phyloP scores from a whole-genome alignment of 192 early-diverging fungal genomes.

The Podochytrium sp. region DNA sequence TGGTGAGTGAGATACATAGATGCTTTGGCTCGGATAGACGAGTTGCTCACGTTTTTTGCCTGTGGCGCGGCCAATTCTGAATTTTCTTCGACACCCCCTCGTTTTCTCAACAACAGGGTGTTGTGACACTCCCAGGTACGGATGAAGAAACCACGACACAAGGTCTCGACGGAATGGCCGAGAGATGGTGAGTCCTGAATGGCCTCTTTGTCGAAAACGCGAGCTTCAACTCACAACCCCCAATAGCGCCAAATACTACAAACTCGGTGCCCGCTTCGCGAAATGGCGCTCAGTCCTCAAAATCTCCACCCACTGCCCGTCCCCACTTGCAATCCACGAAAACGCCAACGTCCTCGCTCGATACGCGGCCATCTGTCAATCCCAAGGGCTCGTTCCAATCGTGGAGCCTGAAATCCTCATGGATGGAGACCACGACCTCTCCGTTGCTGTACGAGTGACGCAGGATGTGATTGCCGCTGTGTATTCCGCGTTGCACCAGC shows the following conservation, averaged over 20 bases:
- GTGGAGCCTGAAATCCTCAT: constrained; percentile 55
- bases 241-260: constrained; percentile 43
- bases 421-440: constrained; percentile 53
- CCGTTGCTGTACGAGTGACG: constrained; percentile 40
- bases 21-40: too few species aligned
- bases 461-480: constrained; percentile 44
- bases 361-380: constrained; percentile 48
- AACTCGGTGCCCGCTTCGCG: constrained; percentile 48
- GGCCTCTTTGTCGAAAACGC: not conserved
- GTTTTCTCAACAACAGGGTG: constrained; percentile 19
- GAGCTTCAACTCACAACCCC: not conserved
- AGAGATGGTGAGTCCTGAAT: constrained; percentile 18
- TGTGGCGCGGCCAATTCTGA: not conserved
- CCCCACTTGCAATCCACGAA: constrained; percentile 39
- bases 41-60: not conserved
- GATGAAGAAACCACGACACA: constrained; percentile 48
- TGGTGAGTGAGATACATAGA: too few species aligned
- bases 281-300: constrained; percentile 53
- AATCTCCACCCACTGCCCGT: constrained; percentile 37
- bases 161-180: constrained; percentile 47
- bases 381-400: constrained; percentile 49
- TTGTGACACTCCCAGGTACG: constrained; percentile 46
- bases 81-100: not conserved
- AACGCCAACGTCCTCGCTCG: constrained; percentile 53
- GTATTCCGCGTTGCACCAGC: constrained; percentile 43